Evolutionary conservation across 352 stramenopile genomes (phyloP).

Genomic region (Thraustochytrium sp.): DNA sequence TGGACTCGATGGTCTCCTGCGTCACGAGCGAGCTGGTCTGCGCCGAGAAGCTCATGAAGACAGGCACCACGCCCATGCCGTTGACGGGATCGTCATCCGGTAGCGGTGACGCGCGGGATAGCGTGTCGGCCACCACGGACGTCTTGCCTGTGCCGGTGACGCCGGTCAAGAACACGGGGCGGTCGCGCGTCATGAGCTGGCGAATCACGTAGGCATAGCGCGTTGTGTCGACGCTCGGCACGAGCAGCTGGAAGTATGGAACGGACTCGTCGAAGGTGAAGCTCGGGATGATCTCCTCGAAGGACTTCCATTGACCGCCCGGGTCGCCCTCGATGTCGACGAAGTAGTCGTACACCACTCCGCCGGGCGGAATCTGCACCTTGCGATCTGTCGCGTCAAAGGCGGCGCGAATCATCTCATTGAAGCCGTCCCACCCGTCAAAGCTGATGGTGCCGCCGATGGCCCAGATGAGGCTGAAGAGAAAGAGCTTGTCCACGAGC

Average conservation of each 20-base stretch:
- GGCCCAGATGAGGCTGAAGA: conserved; percentile 87
- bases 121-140: conserved; percentile 66
- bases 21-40: conserved; percentile 82
- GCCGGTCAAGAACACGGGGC: conserved; percentile 84
- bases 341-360: conserved; percentile 49
- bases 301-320: conserved; percentile 74
- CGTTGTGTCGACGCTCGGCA: conserved; percentile 86
- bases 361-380: conserved; percentile 35
- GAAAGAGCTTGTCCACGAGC: conserved; percentile 78
- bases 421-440: conserved; percentile 69
- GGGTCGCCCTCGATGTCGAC: conserved; percentile 68
- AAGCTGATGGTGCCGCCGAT: conserved; percentile 75
- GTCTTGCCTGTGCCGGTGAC: conserved; percentile 90
- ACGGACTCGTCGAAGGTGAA: conserved; percentile 84
- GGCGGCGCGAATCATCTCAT: conserved; percentile 78
- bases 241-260: conserved; percentile 85
- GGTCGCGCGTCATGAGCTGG: conserved; percentile 73
- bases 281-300: conserved; percentile 67
- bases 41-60: conserved; percentile 86
- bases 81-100: conserved; percentile 13
- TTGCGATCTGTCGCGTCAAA: conserved; percentile 62
- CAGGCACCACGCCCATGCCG: conserved; percentile 50
- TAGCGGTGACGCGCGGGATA: background rate
- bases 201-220: conserved; percentile 82
- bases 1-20: conserved; percentile 84